Base-by-base conservation (phyloP, 257 asterid genomes). In the Cinchona pubescens region DNA sequence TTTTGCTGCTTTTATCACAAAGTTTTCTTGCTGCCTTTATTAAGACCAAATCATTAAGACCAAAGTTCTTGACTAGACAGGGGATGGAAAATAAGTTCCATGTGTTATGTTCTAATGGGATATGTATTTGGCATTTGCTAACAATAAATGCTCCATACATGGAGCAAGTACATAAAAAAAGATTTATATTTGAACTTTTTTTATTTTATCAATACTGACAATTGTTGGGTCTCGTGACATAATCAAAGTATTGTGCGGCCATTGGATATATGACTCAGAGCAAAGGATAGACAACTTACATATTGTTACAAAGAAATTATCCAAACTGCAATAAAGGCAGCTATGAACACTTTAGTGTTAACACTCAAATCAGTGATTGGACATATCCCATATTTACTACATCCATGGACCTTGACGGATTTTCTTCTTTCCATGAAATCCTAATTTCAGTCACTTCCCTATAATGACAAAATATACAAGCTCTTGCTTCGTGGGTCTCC, bases 251-350 rank as follows among this genome's bases (percentile, higher is more conserved):
- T 49, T 18, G 37, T 1, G 7, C 67, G 23, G 53, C 37, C 61
- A n/a, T 35, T 55, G 35, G 23, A 74, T n/a, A 48, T 59, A n/a
- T 29, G 19, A 60, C 19, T 13, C n/a, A n/a, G 64, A 18, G 34
- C 62, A 40, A 23, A 49, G 42, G 64, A 76, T 67, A 63, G 62
- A 66, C 71, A 80, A 91, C 98, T 90, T 91, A 93, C 98, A 84
- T 93, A 93, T 82, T 93, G 98, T 85, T 93, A 97, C 82, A 93
- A 86, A 43, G 97, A 62, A 70, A 97, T 93, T 81, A 96, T 93
- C 98, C 98, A 93, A 64, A 93, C 98, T 71, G 98, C 98, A 82
- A 93, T 82, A 74, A 86, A 85, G 49, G 98, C 98, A 78, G 98
- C 98, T 75, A 89, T 79, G 84, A 93, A 93, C 66, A 97, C 98